Evolutionary conservation across 2,329 filamentous ascomycete genomes (phyloP), one percentile per base, ranked within the genome.

Genomic region (Helicocarpus griseus): DNA sequence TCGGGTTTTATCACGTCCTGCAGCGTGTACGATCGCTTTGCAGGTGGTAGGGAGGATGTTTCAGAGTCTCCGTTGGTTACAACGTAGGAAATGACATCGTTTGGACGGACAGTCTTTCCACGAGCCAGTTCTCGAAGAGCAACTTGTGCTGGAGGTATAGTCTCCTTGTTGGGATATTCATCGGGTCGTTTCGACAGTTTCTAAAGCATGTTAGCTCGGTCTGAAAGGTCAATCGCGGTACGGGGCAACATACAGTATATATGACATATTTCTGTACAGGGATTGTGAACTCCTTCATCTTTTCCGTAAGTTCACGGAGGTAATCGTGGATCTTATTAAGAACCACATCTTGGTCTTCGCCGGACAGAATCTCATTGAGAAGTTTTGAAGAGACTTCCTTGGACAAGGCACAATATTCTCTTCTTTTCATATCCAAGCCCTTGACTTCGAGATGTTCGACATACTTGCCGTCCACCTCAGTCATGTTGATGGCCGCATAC

Each of bases 391-490:
- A 97, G 19, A 94, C 89, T 63, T 98, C 93, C 69, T 98, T 97
- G 11, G 90, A 95, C 43, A 98, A 73, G 38, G 85, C 86, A 66
- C 93, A 98, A 74, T 95, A 98, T 72, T 98, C 93, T 76, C 94
- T 85, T 63, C 93, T 83, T 72, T 86, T 89, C 93, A 98, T 98
- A 64, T 98, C 93, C 45, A 98, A 79, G 74, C 93, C 93, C 72
- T 98, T 98, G 64, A 98, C 87, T 68, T 98, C 93, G 70, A 98
- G 86, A 72, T 95, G 91, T 67, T 97, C 91, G 41, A 91, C 77
- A 64, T 85, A 95, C 66, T 91, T 94, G 60, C 89, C 90, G 61
- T 94, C 86, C 21, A 87, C 78, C 62, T 96, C 87, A 5, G 93
- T 82, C 67, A 97, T 82, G 66, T 95, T 97, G 69, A 98, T 87